Evolutionary conservation across 164 flowering plant species (phyloP).

Genomic region (Macadamia integrifolia): DNA sequence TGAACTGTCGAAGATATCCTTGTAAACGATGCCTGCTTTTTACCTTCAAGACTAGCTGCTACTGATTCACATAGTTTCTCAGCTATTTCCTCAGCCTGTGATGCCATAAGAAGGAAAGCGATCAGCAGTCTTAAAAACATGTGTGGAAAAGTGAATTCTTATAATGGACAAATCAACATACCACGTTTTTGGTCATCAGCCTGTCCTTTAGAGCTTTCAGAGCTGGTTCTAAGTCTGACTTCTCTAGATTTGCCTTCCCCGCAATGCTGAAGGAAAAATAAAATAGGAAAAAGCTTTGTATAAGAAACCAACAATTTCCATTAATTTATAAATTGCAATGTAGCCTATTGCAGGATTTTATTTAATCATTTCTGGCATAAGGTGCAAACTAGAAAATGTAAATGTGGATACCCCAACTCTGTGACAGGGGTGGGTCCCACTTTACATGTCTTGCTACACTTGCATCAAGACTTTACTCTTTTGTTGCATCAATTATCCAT

Average conservation of each 20-base stretch:
- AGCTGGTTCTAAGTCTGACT: conserved; percentile 89
- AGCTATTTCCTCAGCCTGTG: conserved; percentile 94
- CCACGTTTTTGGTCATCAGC: conserved; percentile 99
- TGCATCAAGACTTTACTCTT: too few relatives aligned
- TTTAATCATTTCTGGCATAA: too few relatives aligned
- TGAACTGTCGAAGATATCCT: conserved; percentile 88
- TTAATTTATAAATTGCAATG: neutral
- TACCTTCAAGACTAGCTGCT: conserved; percentile 88
- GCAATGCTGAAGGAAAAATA: conserved; percentile 58
- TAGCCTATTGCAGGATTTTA: too few relatives aligned
- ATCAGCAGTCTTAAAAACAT: conserved; percentile 8
- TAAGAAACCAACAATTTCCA: neutral
- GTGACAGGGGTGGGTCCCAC: too few relatives aligned
- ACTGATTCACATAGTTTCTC: conserved; percentile 98
- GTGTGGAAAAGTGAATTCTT: neutral
- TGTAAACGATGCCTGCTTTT: conserved; percentile 80
- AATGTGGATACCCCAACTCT: too few relatives aligned
- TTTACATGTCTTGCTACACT: too few relatives aligned
- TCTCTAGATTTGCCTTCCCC: conserved; percentile 88
- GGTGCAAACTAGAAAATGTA: too few relatives aligned
- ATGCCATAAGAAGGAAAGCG: neutral
- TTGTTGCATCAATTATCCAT: too few relatives aligned
- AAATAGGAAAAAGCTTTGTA: conserved; percentile 8
- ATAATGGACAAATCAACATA: conserved; percentile 31
- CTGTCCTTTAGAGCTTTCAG: conserved; percentile 92